These are phyloP conservation scores for Ganoderma lucidum DNA, from an alignment of 1,284 basidiomycete genomes.

Conservation along the genomic window DNA sequence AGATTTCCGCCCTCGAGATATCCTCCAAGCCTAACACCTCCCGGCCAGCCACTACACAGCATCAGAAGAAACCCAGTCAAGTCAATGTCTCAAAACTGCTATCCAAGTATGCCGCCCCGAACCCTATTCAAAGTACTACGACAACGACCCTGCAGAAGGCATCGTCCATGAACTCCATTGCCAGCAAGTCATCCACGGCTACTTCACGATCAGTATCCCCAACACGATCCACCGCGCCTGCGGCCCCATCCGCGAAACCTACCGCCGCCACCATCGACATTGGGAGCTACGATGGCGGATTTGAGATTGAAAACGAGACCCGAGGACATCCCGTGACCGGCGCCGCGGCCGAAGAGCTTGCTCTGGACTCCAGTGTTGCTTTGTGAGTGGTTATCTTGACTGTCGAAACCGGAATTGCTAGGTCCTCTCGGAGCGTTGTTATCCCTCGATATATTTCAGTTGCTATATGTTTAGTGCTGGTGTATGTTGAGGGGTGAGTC, in stretches of 20 bases:
- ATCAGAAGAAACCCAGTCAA: conserved; percentile 61
- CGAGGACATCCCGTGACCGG: conserved; percentile 68
- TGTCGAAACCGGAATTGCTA: neutral
- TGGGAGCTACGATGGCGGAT: conserved; percentile 87
- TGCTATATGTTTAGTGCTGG: neutral
- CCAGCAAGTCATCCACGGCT: conserved; percentile 32
- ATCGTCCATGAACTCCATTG: conserved; percentile 34
- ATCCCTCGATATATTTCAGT: neutral
- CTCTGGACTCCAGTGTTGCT: conserved; percentile 77
- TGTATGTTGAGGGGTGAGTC: neutral
- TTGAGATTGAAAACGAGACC: conserved; percentile 82
- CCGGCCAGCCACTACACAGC: conserved; percentile 44
- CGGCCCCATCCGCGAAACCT: conserved; percentile 31
- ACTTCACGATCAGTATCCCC: conserved; percentile 40
- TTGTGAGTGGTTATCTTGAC: conserved; percentile 52
- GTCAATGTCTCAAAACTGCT: conserved; percentile 69
- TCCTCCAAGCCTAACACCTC: conserved; percentile 51
- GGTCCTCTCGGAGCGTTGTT: neutral
- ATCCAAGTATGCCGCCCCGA: conserved; percentile 70
- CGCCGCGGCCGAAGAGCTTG: conserved; percentile 78
- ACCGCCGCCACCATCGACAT: conserved; percentile 61
- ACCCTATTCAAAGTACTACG: conserved; percentile 45
- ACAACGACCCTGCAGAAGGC: conserved; percentile 34
- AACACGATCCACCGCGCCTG: conserved; percentile 27
- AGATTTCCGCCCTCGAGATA: conserved; percentile 58